phyloP scores from a whole-genome alignment of 768 basidiomycete genomes.

The Suillus placidus region DNA sequence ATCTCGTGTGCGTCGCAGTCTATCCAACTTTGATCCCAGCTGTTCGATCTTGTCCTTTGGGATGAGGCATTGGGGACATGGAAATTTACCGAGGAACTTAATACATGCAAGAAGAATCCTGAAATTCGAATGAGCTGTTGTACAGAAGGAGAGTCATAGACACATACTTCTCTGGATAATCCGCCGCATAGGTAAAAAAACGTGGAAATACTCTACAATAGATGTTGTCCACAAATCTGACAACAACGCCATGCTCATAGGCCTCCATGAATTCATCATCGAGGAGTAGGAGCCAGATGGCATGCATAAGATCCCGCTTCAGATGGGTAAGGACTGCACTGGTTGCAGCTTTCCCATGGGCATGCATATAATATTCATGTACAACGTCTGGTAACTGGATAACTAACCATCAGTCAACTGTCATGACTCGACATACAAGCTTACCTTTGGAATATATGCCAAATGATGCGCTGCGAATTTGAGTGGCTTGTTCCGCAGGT shows the following conservation, averaged over 20 bases:
- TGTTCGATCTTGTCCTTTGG: constrained; percentile 13
- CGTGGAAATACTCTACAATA: constrained; percentile 18
- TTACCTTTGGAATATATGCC: constrained; percentile 24
- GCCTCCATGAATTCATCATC: constrained; percentile 27
- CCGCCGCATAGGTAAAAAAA: constrained; percentile 31
- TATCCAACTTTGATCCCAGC: constrained; percentile 19
- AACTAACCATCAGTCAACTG: neutral
- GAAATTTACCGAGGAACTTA: constrained; percentile 22
- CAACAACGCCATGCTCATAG: constrained; percentile 24
- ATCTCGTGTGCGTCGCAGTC: neutral
- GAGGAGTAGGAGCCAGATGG: constrained; percentile 22
- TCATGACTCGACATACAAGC: neutral
- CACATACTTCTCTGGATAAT: constrained; percentile 37
- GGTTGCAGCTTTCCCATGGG: too few species aligned
- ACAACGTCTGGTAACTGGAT: constrained; percentile 21
- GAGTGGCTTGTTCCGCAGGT: constrained; percentile 9
- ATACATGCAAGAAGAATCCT: constrained; percentile 26
- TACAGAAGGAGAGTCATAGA: constrained; percentile 13
- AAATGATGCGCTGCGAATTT: constrained; percentile 22
- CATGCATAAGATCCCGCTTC: constrained; percentile 29
- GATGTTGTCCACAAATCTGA: constrained; percentile 25
- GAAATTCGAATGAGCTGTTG: constrained; percentile 10
- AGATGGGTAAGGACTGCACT: constrained; percentile 18
- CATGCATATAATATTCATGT: constrained; percentile 13
- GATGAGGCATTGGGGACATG: constrained; percentile 26